These are phyloP conservation scores for Eutrema heterophyllum DNA, from an alignment of 345 rosid genomes.

Conservation along the genomic window DNA sequence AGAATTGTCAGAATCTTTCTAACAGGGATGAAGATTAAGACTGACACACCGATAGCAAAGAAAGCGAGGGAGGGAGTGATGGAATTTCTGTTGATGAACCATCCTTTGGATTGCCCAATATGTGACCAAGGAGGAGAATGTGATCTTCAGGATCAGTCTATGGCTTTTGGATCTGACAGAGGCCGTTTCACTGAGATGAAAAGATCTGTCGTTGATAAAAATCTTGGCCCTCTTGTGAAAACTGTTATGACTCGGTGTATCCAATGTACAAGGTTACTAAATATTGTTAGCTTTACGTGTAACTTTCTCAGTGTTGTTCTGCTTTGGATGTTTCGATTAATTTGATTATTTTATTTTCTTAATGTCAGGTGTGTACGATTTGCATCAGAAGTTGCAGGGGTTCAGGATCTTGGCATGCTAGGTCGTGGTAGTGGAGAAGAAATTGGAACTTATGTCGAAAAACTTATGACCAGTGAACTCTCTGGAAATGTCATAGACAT, in stretches of 20 bases:
- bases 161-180: constrained; percentile 98
- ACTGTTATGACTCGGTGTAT: constrained; percentile 98
- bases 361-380: constrained; percentile 81
- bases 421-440: constrained; percentile 99
- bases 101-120: constrained; percentile 92
- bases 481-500: constrained; percentile 96
- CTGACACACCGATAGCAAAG: constrained; percentile 87
- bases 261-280: constrained; percentile 83
- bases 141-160: constrained; percentile 97
- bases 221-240: constrained; percentile 94
- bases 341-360: constrained; percentile 3
- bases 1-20: not conserved
- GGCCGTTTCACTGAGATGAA: constrained; percentile 93
- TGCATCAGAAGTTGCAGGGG: constrained; percentile 94
- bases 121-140: constrained; percentile 99
- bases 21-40: constrained; percentile 94
- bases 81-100: constrained; percentile 95
- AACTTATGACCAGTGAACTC: constrained; percentile 96
- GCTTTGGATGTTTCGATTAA: not conserved
- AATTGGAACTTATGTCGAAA: constrained; percentile 96
- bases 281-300: not conserved
- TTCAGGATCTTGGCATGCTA: constrained; percentile 91
- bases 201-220: constrained; percentile 97
- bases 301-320: not conserved
- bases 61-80: constrained; percentile 96